Evolutionary conservation across 257 asterid species (phyloP).

Genomic region (Forsythia suspensa): DNA sequence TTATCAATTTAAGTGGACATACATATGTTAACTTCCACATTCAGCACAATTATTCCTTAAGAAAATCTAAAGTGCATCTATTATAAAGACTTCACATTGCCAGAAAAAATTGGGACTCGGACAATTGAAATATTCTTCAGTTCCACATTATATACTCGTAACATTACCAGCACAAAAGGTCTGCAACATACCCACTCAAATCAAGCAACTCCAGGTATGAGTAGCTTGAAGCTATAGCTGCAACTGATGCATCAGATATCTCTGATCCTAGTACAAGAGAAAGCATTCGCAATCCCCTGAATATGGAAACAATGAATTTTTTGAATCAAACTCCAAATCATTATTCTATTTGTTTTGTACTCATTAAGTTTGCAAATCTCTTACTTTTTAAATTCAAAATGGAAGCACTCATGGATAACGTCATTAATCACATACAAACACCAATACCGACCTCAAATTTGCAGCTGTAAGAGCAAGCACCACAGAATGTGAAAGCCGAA

Average conservation of each 20-base stretch:
- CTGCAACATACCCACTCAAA: slow-evolving; percentile 85
- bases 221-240: slow-evolving; percentile 85
- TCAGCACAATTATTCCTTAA: neutral
- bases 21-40: neutral
- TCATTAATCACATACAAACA: neutral
- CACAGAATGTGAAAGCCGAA: slow-evolving; percentile 70
- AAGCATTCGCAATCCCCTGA: slow-evolving; percentile 85
- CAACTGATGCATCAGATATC: slow-evolving; percentile 96
- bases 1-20: neutral
- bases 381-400: neutral
- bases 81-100: neutral
- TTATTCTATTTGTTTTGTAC: neutral
- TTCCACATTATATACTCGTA: neutral
- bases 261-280: slow-evolving; percentile 94
- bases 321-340: neutral
- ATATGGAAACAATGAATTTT: slow-evolving; percentile 12
- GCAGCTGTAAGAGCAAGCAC: slow-evolving; percentile 88
- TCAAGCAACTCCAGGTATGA: slow-evolving; percentile 83
- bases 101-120: neutral
- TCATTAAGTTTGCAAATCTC: neutral
- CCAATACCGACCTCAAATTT: slow-evolving; percentile 63
- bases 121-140: neutral
- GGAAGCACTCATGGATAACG: neutral
- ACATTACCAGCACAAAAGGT: slow-evolving; percentile 1
- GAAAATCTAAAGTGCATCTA: neutral